phyloP scores from a whole-genome alignment of 1,284 basidiomycete genomes.

The Ceratobasidium sp. region DNA sequence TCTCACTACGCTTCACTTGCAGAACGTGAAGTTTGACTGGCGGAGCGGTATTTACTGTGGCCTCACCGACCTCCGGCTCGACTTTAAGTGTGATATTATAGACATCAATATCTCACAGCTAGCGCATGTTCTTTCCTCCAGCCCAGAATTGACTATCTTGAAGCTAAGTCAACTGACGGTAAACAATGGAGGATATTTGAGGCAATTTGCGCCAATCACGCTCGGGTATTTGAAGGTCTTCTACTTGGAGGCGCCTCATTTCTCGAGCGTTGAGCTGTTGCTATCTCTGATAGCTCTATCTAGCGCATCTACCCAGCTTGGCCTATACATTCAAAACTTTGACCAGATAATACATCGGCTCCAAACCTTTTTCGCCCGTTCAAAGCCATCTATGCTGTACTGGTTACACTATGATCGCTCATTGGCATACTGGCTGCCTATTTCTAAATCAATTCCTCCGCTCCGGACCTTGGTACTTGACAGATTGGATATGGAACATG shows the following conservation, averaged over 20 bases:
- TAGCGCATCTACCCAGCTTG: background rate
- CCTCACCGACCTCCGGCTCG: constrained; percentile 1
- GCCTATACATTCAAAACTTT: background rate
- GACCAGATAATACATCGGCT: too few relatives aligned
- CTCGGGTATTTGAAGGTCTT: background rate
- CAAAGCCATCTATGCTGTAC: background rate
- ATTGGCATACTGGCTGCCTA: background rate
- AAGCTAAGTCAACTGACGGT: background rate
- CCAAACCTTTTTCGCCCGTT: too few relatives aligned
- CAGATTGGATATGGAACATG: background rate
- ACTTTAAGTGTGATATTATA: background rate
- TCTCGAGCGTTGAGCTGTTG: background rate
- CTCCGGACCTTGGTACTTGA: too few relatives aligned
- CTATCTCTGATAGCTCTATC: background rate
- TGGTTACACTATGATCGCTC: background rate
- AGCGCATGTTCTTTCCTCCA: background rate
- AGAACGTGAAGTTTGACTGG: background rate
- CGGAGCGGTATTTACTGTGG: background rate
- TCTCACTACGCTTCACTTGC: background rate
- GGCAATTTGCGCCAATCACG: background rate
- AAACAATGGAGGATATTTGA: background rate
- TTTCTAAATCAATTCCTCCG: background rate
- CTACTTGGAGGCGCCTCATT: background rate
- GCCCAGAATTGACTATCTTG: background rate
- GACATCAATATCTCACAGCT: background rate